These are phyloP conservation scores for Sporothrix pseudoabietina DNA, from an alignment of 2,329 filamentous ascomycete species.

Conservation along the genomic window DNA sequence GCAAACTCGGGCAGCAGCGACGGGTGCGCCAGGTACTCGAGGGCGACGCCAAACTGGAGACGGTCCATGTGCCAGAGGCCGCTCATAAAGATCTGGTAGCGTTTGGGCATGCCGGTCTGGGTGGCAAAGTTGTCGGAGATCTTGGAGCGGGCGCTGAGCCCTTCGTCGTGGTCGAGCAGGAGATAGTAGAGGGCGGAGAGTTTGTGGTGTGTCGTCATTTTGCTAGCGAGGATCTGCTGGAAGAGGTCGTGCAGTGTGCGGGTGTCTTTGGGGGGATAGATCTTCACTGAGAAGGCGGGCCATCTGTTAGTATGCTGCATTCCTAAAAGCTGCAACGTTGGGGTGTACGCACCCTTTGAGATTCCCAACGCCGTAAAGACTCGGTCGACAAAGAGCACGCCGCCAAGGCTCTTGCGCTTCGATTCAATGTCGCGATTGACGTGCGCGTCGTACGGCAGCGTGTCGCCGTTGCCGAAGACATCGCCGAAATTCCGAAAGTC, in stretches of 20 bases:
- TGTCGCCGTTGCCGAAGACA: constrained; percentile 64
- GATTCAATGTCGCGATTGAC: constrained; percentile 64
- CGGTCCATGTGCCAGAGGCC: constrained; percentile 81
- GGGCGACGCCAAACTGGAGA: constrained; percentile 68
- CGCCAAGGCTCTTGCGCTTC: constrained; percentile 67
- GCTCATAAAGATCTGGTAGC: constrained; percentile 78
- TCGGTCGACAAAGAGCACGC: constrained; percentile 76
- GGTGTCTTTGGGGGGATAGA: constrained; percentile 74
- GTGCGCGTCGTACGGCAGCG: constrained; percentile 64
- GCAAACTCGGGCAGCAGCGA: constrained; percentile 78
- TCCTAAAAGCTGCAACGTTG: background rate
- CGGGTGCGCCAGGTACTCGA: constrained; percentile 77
- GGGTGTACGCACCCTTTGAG: constrained; percentile 57
- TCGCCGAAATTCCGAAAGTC: constrained; percentile 68
- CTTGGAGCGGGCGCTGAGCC: constrained; percentile 52
- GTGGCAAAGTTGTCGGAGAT: constrained; percentile 60
- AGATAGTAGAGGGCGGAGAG: constrained; percentile 83
- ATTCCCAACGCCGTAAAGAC: constrained; percentile 71
- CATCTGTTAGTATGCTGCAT: background rate
- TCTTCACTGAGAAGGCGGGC: constrained; percentile 44
- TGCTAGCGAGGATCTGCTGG: constrained; percentile 65
- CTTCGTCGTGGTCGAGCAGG: constrained; percentile 69
- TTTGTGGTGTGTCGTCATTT: constrained; percentile 72
- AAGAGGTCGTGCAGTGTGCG: constrained; percentile 69
- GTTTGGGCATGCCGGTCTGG: constrained; percentile 67